Conservation (phyloP, 768 basidiomycete species). For the Suillus ampliporus region DNA sequence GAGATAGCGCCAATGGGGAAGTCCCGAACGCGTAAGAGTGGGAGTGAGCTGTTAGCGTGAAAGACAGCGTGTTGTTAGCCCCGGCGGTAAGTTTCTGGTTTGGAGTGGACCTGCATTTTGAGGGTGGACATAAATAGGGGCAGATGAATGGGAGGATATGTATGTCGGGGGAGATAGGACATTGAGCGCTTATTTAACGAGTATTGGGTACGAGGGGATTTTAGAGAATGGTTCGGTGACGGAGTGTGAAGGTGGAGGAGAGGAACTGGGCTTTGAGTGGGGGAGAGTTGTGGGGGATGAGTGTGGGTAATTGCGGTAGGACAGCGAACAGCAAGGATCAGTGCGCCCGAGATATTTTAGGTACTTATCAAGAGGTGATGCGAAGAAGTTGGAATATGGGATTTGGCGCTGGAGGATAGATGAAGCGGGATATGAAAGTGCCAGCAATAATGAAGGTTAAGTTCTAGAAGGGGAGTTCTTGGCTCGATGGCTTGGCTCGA, state of each 20-base stretch:
- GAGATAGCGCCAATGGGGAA: too few relatives aligned
- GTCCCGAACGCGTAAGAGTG: too few relatives aligned
- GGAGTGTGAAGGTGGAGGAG: background rate
- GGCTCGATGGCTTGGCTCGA: background rate
- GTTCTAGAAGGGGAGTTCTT: background rate
- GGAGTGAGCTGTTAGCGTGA: background rate
- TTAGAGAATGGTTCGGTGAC: too few relatives aligned
- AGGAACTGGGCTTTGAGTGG: background rate
- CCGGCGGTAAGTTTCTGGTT: too few relatives aligned
- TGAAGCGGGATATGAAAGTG: background rate
- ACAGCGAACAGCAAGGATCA: background rate
- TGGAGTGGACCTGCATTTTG: background rate
- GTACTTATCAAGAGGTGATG: too few relatives aligned
- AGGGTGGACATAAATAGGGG: background rate
- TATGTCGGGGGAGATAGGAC: constrained; percentile 2
- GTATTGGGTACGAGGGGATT: background rate
- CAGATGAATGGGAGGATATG: background rate
- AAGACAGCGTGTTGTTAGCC: background rate
- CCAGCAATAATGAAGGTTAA: background rate
- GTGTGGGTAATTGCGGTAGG: background rate
- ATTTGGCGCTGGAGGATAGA: background rate
- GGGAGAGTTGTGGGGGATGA: background rate
- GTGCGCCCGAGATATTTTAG: background rate
- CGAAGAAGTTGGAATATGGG: background rate
- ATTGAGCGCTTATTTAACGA: background rate